Evolutionary conservation across 768 basidiomycete species (phyloP), one percentile per base, ranked within the genome.

Genomic region (Leccinum disarticulatum): DNA sequence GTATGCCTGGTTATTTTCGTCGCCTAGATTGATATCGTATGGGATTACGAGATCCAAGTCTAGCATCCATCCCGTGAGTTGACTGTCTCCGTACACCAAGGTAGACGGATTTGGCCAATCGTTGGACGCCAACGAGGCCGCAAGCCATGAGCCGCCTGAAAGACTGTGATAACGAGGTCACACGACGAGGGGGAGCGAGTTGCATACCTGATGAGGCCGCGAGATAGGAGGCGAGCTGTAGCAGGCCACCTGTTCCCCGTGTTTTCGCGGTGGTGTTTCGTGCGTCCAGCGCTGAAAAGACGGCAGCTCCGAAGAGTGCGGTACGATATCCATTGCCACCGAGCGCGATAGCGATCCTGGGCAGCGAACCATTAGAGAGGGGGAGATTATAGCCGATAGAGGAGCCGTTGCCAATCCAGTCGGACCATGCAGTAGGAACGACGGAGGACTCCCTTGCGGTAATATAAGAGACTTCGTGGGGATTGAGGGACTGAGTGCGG

Each of bases 301-400:
- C 80, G 9, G 79, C 87, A 1, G 86, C 89, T 22, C 83, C 87
- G 58, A 80, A 88, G 60, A 83, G 81, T 1, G 87, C 87, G 0
- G 88, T 82, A 41, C 91, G 78, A 43, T 86, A 80, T 0, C 89
- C 89, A 14, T 87, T 87, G 3, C 91, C 91, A 25, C 86, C 85
- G 10, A 90, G 74, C 1, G 88, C 88, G 53, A 90, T 76, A 2
- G 82, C 88, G 27, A 90, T 73, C 55, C 76, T 80, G 9, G 86
- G 83, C 57, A 81, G 78, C 27, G 72, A 69, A 3, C 64, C 71
- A 43, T 70, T 64, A 68, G 85, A 81, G 0, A 63, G 58, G 14
- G 76, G 64, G n/a, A 85, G 58, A 58, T 79, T 73, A 69, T 88
- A 88, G 2, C 86, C 82, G 11, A 86, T 73, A 47, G 68, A 60